A percentile compares a stretch with the other conserved stretches of the same genome.
phyloP scores from a whole-genome alignment of 2,329 filamentous ascomycete species.

The Cladosporium oxysporum region DNA sequence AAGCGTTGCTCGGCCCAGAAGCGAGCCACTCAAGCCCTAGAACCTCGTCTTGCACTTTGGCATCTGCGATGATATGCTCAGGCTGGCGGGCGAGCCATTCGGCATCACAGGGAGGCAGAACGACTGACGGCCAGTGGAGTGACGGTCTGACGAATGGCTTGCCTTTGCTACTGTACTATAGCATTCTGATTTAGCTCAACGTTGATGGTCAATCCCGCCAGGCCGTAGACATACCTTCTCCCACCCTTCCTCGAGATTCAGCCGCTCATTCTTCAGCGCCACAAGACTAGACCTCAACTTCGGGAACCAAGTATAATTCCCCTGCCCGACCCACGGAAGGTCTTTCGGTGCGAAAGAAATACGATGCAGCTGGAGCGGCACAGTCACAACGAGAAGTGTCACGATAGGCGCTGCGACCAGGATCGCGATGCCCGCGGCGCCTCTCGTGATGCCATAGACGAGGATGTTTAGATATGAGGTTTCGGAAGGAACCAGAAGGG shows the following conservation, averaged over 20 bases:
- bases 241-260: constrained; percentile 21
- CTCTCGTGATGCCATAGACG: not conserved
- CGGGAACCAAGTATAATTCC: constrained; percentile 16
- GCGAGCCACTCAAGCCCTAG: constrained; percentile 19
- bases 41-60: constrained; percentile 18
- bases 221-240: constrained; percentile 12
- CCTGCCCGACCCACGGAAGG: constrained; percentile 23
- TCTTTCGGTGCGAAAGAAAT: constrained; percentile 19
- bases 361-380: constrained; percentile 18
- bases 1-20: constrained; percentile 18
- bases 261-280: constrained; percentile 10
- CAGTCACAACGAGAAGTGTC: not conserved
- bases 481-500: not conserved
- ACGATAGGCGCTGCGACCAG: not conserved
- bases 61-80: constrained; percentile 18
- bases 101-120: constrained; percentile 21
- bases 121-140: constrained; percentile 20
- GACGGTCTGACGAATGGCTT: constrained; percentile 22
- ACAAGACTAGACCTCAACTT: constrained; percentile 21
- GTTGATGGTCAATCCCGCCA: not conserved
- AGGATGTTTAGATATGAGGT: not conserved
- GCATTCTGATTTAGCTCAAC: not conserved
- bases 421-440: not conserved
- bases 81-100: constrained; percentile 21
- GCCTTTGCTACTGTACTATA: constrained; percentile 21